A percentile compares a stretch with the other conserved stretches of the same genome.
These are phyloP conservation scores for Saccharomyces pastorianus DNA, from an alignment of 1,139 yeast genomes.

Conservation along the genomic window DNA sequence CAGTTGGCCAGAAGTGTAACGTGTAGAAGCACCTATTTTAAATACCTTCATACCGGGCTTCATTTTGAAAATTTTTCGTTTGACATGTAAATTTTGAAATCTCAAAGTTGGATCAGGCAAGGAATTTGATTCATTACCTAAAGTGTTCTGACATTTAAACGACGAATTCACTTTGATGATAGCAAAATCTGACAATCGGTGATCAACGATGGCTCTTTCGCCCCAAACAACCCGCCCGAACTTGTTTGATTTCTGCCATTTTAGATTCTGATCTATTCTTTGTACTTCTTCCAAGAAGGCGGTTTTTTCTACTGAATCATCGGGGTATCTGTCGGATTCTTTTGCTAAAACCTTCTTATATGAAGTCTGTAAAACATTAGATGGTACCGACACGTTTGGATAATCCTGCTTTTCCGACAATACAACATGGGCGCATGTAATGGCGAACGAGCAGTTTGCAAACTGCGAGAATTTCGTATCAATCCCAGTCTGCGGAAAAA, in stretches of 20 bases:
- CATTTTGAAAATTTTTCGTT: constrained; percentile 41
- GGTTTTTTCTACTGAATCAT: constrained; percentile 45
- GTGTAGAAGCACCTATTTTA: constrained; percentile 85
- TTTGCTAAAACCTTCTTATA: constrained; percentile 60
- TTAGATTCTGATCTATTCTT: constrained; percentile 37
- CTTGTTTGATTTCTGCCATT: constrained; percentile 33
- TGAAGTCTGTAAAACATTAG: constrained; percentile 64
- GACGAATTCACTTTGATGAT: constrained; percentile 62
- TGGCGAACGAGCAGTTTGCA: constrained; percentile 66
- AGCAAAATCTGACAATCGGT: constrained; percentile 68
- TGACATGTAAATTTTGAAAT: constrained; percentile 67
- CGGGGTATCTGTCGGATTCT: constrained; percentile 53
- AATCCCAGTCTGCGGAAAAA: constrained; percentile 67
- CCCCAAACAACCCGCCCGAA: constrained; percentile 94
- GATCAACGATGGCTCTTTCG: constrained; percentile 62
- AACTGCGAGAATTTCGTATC: constrained; percentile 45
- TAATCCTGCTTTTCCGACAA: constrained; percentile 49
- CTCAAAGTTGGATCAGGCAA: constrained; percentile 76
- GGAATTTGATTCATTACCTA: constrained; percentile 73
- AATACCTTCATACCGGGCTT: constrained; percentile 65
- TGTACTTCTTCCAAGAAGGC: constrained; percentile 52
- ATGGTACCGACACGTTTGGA: constrained; percentile 72
- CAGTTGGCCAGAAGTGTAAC: constrained; percentile 65
- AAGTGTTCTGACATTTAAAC: constrained; percentile 53
- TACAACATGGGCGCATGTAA: constrained; percentile 91